A percentile compares a stretch with the other conserved stretches of the same genome.
Conservation (phyloP, 2,329 filamentous ascomycete species). For the Sclerotinia spermophila region DNA sequence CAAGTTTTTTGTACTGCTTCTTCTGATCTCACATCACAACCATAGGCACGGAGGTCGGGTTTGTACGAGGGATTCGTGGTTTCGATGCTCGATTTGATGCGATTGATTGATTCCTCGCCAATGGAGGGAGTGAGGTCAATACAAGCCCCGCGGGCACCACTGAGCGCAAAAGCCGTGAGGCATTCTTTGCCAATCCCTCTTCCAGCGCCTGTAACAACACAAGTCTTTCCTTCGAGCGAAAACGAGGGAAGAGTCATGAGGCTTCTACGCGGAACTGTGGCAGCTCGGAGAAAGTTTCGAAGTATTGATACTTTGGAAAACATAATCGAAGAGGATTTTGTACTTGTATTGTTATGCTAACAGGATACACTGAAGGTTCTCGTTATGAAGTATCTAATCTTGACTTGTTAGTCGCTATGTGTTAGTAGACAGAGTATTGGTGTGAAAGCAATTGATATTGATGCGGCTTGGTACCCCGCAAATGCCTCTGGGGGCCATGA, state of each 20-base stretch:
- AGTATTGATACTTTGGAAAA: neutral
- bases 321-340: neutral
- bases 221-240: conserved; percentile 44
- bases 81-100: conserved; percentile 34
- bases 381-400: neutral
- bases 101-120: conserved; percentile 33
- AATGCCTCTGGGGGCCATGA: neutral
- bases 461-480: neutral
- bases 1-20: conserved; percentile 39
- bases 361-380: neutral
- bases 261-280: conserved; percentile 15
- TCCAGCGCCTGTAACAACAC: conserved; percentile 49
- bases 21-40: conserved; percentile 41
- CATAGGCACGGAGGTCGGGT: conserved; percentile 39
- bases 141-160: conserved; percentile 30
- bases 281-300: neutral
- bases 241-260: conserved; percentile 37
- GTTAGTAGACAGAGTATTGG: neutral
- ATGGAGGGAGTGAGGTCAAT: conserved; percentile 25
- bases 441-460: conserved; percentile 6
- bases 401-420: neutral
- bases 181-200: conserved; percentile 50
- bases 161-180: conserved; percentile 40
- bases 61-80: conserved; percentile 23
- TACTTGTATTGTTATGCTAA: neutral